These are phyloP conservation scores for Phytopythium aichiense DNA, from an alignment of 352 stramenopile genomes.

Conservation along the genomic window DNA sequence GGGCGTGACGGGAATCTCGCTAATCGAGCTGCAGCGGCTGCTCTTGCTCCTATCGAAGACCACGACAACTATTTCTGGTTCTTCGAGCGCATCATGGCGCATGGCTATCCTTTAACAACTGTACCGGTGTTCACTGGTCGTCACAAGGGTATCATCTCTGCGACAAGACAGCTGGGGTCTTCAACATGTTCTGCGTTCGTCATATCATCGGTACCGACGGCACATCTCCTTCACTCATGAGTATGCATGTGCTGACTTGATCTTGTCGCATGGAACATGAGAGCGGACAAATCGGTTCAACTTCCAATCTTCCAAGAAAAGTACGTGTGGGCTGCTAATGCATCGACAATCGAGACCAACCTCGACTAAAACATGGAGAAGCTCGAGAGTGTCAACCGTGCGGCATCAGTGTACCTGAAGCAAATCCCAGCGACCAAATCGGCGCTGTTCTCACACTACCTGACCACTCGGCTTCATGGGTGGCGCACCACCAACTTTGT, in stretches of 20 bases:
- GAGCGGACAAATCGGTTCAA: background rate
- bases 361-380: background rate
- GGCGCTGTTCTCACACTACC: no score
- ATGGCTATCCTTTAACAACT: constrained; percentile 10
- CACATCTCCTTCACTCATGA: background rate
- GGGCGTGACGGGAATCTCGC: constrained; percentile 18
- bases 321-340: constrained; percentile 14
- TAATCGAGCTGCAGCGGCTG: constrained; percentile 13
- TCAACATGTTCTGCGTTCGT: constrained; percentile 17
- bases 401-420: no score
- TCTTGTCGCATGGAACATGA: constrained; percentile 9
- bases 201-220: constrained; percentile 8
- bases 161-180: constrained; percentile 1
- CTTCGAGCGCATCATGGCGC: constrained; percentile 5
- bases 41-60: constrained; percentile 6
- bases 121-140: constrained; percentile 17
- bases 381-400: no score
- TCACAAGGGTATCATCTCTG: constrained; percentile 11
- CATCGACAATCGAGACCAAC: background rate
- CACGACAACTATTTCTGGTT: constrained; percentile 19
- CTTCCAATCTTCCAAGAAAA: constrained; percentile 12
- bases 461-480: no score
- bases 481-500: no score
- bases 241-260: constrained; percentile 4
- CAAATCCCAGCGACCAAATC: no score